Evolutionary conservation across 2,329 filamentous ascomycete species (phyloP).

Genomic region (Diaporthe nobilis): DNA sequence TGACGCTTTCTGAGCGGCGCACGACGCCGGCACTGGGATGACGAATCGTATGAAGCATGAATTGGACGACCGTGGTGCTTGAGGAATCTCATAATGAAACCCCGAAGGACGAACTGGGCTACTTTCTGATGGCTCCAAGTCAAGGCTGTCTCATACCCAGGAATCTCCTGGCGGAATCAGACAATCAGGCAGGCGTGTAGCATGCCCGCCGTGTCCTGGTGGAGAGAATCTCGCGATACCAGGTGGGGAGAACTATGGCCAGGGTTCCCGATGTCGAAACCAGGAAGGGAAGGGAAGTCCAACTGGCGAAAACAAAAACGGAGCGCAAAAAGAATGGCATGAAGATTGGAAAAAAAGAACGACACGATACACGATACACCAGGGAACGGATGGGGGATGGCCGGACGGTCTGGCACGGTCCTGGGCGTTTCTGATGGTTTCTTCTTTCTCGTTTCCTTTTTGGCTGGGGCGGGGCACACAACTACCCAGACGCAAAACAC

Average conservation of each 20-base stretch:
- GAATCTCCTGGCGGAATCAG: neutral
- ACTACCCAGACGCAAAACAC: neutral
- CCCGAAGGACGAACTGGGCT: neutral
- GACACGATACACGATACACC: constrained; percentile 21
- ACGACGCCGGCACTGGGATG: neutral
- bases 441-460: neutral
- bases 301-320: neutral
- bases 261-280: neutral
- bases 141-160: too few relatives aligned
- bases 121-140: neutral
- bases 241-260: neutral
- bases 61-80: neutral
- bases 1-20: constrained; percentile 9
- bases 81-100: neutral
- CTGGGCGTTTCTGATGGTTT: constrained; percentile 23
- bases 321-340: neutral
- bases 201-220: neutral
- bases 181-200: neutral
- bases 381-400: constrained; percentile 11
- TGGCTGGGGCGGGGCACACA: neutral
- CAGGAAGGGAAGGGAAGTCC: neutral
- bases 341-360: constrained; percentile 16
- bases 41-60: constrained; percentile 17
- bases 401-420: constrained; percentile 29
- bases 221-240: neutral